These are phyloP conservation scores for Yarrowia porcina DNA, from an alignment of 805 yeast species.

Conservation along the genomic window DNA sequence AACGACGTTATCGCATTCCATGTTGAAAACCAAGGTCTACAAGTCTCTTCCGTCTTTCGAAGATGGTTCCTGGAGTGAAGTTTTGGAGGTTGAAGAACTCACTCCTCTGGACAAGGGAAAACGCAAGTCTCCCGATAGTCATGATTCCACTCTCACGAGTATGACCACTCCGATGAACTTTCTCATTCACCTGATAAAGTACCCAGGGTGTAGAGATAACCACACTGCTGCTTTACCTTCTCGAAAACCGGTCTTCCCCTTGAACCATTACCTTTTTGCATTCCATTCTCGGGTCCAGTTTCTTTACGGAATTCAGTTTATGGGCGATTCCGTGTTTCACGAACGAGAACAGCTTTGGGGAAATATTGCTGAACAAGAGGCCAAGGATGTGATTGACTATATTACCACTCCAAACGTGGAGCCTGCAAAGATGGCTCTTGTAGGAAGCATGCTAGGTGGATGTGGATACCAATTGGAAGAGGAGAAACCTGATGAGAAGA, in stretches of 20 bases:
- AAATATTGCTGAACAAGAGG: background rate
- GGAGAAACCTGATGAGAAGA: background rate
- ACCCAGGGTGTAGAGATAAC: background rate
- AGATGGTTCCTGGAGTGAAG: background rate
- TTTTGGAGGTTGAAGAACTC: background rate
- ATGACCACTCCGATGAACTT: background rate
- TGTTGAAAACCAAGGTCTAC: slow-evolving; percentile 1
- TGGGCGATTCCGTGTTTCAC: slow-evolving; percentile 9
- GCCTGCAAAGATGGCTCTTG: background rate
- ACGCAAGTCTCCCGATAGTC: background rate
- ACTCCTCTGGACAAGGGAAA: background rate
- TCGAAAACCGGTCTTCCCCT: background rate
- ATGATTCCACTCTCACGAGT: background rate
- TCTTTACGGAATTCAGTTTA: background rate
- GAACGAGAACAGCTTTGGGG: background rate
- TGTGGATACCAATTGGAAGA: background rate
- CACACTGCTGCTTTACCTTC: background rate
- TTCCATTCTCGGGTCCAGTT: slow-evolving; percentile 6
- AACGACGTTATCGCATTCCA: background rate
- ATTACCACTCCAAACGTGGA: background rate
- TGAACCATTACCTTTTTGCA: slow-evolving; percentile 8
- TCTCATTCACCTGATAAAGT: background rate
- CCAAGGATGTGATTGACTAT: background rate
- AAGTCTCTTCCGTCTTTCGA: background rate
- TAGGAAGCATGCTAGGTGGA: background rate